phyloP scores from a whole-genome alignment of 139 green algal genomes.

The Coelastrella sp. region DNA sequence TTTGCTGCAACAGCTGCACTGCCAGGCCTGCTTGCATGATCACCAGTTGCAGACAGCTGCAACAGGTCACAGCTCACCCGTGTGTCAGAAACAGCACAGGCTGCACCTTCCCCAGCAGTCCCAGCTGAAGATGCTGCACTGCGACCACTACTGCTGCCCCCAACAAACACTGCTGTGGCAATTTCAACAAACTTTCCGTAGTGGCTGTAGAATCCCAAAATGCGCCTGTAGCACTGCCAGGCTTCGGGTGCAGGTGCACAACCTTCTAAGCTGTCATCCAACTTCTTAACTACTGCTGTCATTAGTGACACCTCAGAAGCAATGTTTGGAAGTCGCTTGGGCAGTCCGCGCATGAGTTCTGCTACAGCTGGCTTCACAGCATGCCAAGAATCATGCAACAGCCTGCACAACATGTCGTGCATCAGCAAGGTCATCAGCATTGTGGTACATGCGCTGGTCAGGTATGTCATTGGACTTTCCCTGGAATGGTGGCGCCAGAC shows the following conservation, averaged over 20 bases:
- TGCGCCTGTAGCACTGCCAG: conserved; percentile 35
- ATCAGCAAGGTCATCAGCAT: background rate
- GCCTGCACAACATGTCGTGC: conserved; percentile 2
- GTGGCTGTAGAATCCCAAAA: conserved; percentile 44
- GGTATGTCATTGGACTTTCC: background rate
- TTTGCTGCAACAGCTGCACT: conserved; percentile 17
- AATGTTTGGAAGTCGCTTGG: background rate
- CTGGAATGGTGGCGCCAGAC: no score
- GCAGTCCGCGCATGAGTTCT: conserved; percentile 16
- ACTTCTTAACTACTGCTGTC: background rate
- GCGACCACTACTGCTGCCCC: background rate
- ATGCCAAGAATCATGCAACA: conserved; percentile 37
- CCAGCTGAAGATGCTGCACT: background rate
- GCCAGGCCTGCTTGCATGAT: background rate
- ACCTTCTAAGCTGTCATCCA: conserved; percentile 29
- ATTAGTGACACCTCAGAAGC: background rate
- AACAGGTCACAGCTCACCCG: background rate
- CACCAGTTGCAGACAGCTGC: background rate
- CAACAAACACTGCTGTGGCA: background rate
- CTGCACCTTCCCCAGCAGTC: background rate
- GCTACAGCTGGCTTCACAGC: conserved; percentile 31
- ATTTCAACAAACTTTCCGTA: conserved; percentile 24
- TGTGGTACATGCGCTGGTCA: no score
- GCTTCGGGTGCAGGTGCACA: conserved; percentile 3
- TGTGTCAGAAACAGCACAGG: background rate